phyloP scores from a whole-genome alignment of 306 rosid species.

The Quercus parvula region DNA sequence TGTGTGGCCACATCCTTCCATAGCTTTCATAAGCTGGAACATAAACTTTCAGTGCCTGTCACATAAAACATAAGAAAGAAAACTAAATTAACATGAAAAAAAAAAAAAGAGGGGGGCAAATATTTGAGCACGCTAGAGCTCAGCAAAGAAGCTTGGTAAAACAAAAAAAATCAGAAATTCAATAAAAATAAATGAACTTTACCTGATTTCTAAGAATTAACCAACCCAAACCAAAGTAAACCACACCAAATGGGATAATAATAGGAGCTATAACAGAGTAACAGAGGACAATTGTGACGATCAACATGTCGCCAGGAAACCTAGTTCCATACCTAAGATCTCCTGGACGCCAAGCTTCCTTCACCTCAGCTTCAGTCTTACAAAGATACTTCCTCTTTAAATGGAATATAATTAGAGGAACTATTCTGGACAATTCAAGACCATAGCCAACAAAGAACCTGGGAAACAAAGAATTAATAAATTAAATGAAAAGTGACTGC shows the following conservation, averaged over 20 bases:
- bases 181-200: constrained; percentile 12
- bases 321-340: constrained; percentile 83
- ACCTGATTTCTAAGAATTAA: constrained; percentile 95
- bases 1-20: constrained; percentile 98
- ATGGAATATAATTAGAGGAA: constrained; percentile 88
- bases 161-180: neutral
- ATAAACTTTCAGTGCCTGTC: constrained; percentile 88
- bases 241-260: constrained; percentile 76
- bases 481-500: constrained; percentile 6
- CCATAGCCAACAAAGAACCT: constrained; percentile 96
- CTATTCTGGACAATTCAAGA: constrained; percentile 78
- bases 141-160: neutral
- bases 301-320: constrained; percentile 78
- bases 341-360: constrained; percentile 86
- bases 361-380: constrained; percentile 81
- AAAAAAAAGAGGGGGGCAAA: neutral
- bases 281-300: constrained; percentile 72
- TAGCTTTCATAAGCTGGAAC: constrained; percentile 85
- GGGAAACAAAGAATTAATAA: constrained; percentile 10
- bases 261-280: constrained; percentile 88
- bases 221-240: constrained; percentile 89
- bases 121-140: neutral
- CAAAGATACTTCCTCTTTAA: constrained; percentile 81
- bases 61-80: constrained; percentile 11
- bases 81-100: neutral